Percentiles rank a stretch among this genome's conserved stretches.
phyloP scores from a whole-genome alignment of 179 eudicot species.

The Actinidia arguta region DNA sequence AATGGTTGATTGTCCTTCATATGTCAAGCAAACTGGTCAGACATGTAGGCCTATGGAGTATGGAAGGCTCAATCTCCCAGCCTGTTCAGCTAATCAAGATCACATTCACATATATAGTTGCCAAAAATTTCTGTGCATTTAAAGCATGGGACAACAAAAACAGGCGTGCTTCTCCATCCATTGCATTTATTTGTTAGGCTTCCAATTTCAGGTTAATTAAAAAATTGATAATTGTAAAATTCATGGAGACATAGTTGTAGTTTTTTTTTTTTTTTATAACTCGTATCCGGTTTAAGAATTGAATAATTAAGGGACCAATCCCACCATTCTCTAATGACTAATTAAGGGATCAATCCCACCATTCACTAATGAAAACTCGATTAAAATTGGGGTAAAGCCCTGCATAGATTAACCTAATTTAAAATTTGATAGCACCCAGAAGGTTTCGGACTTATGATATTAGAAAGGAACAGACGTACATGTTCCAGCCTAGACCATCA shows the following conservation, averaged over 20 bases:
- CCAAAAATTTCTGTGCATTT: background rate
- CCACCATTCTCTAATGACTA: slow-evolving; percentile 68
- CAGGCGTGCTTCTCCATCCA: background rate
- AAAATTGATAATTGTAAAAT: background rate
- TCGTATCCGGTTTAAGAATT: background rate
- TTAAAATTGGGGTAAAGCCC: too few relatives aligned
- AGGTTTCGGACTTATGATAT: too few relatives aligned
- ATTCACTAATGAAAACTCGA: too few relatives aligned
- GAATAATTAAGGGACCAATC: background rate
- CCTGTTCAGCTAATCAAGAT: background rate
- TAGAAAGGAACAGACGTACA: too few relatives aligned
- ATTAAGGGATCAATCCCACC: slow-evolving; percentile 91
- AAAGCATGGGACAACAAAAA: background rate
- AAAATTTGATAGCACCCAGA: too few relatives aligned
- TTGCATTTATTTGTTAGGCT: too few relatives aligned
- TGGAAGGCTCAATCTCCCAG: too few relatives aligned
- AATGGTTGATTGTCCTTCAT: background rate
- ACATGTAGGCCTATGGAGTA: too few relatives aligned
- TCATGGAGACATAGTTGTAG: too few relatives aligned
- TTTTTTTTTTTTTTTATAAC: too few relatives aligned
- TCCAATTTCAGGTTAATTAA: background rate
- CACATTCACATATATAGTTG: background rate
- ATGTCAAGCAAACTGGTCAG: background rate
- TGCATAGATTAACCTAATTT: too few relatives aligned
- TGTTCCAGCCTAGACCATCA: too few relatives aligned